These are phyloP conservation scores for Monosporascus sp. DNA, from an alignment of 2,329 filamentous ascomycete species.

Conservation along the genomic window DNA sequence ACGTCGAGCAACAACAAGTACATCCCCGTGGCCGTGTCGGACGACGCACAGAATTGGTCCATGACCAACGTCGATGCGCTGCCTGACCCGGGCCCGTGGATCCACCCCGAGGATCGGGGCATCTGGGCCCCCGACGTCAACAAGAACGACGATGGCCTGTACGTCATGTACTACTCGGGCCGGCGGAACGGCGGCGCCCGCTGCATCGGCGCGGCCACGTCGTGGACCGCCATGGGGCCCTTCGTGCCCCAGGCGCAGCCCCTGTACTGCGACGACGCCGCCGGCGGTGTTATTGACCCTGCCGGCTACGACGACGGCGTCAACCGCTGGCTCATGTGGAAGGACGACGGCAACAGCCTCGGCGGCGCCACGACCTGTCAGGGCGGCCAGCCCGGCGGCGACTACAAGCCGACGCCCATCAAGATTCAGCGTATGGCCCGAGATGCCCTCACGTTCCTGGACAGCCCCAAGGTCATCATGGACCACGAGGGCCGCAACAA, in stretches of 20 bases:
- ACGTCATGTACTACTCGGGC: constrained; percentile 28
- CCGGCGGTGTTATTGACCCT: constrained; percentile 25
- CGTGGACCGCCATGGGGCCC: constrained; percentile 19
- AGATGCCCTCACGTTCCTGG: constrained; percentile 21
- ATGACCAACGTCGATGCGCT: constrained; percentile 22
- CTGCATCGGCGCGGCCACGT: constrained; percentile 26
- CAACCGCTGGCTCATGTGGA: constrained; percentile 27
- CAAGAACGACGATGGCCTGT: constrained; percentile 24
- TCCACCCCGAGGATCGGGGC: constrained; percentile 14
- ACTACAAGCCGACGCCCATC: constrained; percentile 24
- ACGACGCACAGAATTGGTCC: constrained; percentile 20
- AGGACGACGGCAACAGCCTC: constrained; percentile 27
- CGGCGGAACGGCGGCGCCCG: constrained; percentile 19
- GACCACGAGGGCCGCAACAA: constrained; percentile 23
- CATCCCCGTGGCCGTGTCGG: constrained; percentile 22
- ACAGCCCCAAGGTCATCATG: constrained; percentile 18
- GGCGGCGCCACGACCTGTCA: constrained; percentile 26
- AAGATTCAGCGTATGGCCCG: constrained; percentile 24
- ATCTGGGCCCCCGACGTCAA: constrained; percentile 28
- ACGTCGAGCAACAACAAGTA: constrained; percentile 23
- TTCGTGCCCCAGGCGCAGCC: constrained; percentile 18
- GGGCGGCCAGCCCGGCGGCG: constrained; percentile 16
- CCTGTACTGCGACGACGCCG: constrained; percentile 22
- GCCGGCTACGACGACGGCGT: constrained; percentile 25
- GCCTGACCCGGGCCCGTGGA: constrained; percentile 23